A percentile compares a stretch with the other conserved stretches of the same genome.
Conservation (phyloP, 352 stramenopile genomes). For the Aphanomyces euteiches region DNA sequence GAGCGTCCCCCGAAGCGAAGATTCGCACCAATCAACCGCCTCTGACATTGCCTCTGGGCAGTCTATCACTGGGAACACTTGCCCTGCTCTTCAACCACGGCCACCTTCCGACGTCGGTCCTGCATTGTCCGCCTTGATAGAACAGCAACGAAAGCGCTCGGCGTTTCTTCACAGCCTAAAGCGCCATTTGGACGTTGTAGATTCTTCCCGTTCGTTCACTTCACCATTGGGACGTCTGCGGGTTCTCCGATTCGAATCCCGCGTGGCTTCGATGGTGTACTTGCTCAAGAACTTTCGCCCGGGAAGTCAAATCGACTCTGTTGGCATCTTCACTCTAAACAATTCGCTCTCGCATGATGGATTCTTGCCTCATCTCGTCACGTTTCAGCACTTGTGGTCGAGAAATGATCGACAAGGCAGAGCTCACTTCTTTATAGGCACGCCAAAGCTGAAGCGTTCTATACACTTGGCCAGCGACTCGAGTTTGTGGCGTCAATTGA, state of each 20-base stretch:
- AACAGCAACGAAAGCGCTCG: too few relatives aligned
- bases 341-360: not conserved
- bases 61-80: too few relatives aligned
- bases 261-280: slow-evolving; percentile 1
- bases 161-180: not conserved
- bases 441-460: slow-evolving; percentile 1
- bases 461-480: not conserved
- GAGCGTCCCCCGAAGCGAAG: too few relatives aligned
- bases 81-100: too few relatives aligned
- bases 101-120: too few relatives aligned
- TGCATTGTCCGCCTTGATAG: too few relatives aligned
- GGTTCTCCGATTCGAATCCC: not conserved
- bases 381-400: slow-evolving; percentile 1
- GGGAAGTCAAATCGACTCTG: not conserved
- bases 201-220: not conserved
- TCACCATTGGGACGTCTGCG: not conserved
- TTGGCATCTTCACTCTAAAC: not conserved
- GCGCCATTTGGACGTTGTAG: not conserved
- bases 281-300: not conserved
- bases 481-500: not conserved
- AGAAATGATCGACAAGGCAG: too few relatives aligned
- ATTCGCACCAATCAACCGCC: too few relatives aligned
- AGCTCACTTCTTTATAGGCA: not conserved
- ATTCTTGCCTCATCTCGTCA: not conserved
- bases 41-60: too few relatives aligned